These are phyloP conservation scores for Fusarium sp. DNA, from an alignment of 2,329 filamentous ascomycete species.

Conservation along the genomic window DNA sequence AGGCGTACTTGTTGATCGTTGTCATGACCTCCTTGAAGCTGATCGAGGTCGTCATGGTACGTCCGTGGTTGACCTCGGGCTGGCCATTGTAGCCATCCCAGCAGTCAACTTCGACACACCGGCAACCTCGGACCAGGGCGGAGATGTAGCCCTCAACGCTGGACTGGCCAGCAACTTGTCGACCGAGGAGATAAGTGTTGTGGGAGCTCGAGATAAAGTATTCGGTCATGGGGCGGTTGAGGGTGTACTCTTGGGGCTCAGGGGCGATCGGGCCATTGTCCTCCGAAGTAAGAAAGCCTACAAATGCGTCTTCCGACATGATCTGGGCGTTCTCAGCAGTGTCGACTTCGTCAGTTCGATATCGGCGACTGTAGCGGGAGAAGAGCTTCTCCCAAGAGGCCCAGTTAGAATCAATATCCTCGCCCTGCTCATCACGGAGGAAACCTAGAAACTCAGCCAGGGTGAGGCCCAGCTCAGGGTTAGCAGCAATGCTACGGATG, in stretches of 20 bases:
- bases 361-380: conserved; percentile 73
- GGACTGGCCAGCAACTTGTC: conserved; percentile 89
- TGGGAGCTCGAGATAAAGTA: conserved; percentile 99
- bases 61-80: conserved; percentile 91
- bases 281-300: conserved; percentile 80
- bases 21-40: conserved; percentile 92
- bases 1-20: conserved; percentile 95
- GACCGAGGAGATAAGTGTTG: conserved; percentile 95
- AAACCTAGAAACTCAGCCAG: conserved; percentile 81
- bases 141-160: conserved; percentile 96
- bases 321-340: conserved; percentile 59
- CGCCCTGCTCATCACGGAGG: conserved; percentile 77
- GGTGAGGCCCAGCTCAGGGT: conserved; percentile 74
- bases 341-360: conserved; percentile 60
- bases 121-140: conserved; percentile 87
- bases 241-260: conserved; percentile 69
- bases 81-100: conserved; percentile 93
- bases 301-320: conserved; percentile 84
- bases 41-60: conserved; percentile 88
- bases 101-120: conserved; percentile 97
- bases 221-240: conserved; percentile 91
- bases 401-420: conserved; percentile 77
- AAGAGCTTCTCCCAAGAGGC: conserved; percentile 80
- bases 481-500: conserved; percentile 71
- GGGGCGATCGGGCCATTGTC: conserved; percentile 76